Percentiles rank a stretch among this genome's conserved stretches.
Evolutionary conservation across 495 filamentous ascomycete genomes (phyloP).

Genomic region (Lineolata rhizophorae): DNA sequence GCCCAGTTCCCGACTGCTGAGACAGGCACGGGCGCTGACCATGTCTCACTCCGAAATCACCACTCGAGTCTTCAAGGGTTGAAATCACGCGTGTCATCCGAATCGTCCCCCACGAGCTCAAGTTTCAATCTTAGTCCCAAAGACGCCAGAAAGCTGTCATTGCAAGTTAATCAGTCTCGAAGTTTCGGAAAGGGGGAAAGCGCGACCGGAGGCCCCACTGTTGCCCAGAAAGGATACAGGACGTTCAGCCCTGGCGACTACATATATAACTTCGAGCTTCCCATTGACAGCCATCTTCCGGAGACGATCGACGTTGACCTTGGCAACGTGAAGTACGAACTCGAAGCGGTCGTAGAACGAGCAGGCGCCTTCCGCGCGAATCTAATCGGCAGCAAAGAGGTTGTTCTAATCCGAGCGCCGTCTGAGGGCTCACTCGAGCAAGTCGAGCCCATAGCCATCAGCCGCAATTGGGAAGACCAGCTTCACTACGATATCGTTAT

Average conservation of each 20-base stretch:
- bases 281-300: constrained; percentile 75
- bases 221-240: constrained; percentile 73
- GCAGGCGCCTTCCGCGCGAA: constrained; percentile 86
- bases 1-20: constrained; percentile 39
- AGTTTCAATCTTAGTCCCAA: constrained; percentile 21
- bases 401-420: constrained; percentile 69
- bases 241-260: constrained; percentile 80
- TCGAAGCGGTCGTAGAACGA: constrained; percentile 75
- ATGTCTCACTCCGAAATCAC: constrained; percentile 23
- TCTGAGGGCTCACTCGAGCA: constrained; percentile 84
- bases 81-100: no score
- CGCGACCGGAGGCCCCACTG: constrained; percentile 29
- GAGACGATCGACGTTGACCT: constrained; percentile 84
- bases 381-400: constrained; percentile 63
- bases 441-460: constrained; percentile 92
- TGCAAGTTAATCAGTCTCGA: constrained; percentile 59
- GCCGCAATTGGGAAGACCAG: constrained; percentile 92
- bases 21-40: constrained; percentile 43
- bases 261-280: constrained; percentile 85
- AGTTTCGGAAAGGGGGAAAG: constrained; percentile 73
- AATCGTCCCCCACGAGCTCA: constrained; percentile 27
- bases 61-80: constrained; percentile 4
- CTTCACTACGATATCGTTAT: constrained; percentile 98
- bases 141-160: constrained; percentile 45
- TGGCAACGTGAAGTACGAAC: constrained; percentile 69